phyloP scores from a whole-genome alignment of 345 rosid species.

The Alliaria petiolata region DNA sequence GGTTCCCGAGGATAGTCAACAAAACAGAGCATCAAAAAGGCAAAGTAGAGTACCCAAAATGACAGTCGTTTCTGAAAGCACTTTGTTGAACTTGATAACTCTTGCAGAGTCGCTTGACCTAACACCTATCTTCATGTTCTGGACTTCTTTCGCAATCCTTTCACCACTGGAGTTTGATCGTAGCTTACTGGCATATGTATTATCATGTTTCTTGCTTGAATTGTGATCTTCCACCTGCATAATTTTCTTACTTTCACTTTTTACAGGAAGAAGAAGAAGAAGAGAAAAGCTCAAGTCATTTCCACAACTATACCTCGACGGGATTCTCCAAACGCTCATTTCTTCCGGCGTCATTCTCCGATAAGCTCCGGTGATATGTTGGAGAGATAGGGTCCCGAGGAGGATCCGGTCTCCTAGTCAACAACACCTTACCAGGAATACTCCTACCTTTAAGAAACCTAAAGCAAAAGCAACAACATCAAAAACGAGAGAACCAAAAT shows the following conservation, averaged over 20 bases:
- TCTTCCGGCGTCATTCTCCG: conserved; percentile 69
- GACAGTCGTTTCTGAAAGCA: conserved; percentile 69
- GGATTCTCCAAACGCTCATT: conserved; percentile 47
- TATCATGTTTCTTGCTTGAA: conserved; percentile 38
- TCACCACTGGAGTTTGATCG: conserved; percentile 49
- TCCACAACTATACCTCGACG: conserved; percentile 45
- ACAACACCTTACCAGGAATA: conserved; percentile 82
- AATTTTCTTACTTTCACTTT: background rate
- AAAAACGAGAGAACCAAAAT: background rate
- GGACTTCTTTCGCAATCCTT: conserved; percentile 43
- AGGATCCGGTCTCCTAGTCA: conserved; percentile 75
- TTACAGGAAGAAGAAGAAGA: background rate
- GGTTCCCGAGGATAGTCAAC: background rate
- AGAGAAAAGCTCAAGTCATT: background rate
- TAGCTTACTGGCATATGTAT: conserved; percentile 42
- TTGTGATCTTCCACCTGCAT: conserved; percentile 48
- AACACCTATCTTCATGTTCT: conserved; percentile 55
- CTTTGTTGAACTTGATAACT: conserved; percentile 77
- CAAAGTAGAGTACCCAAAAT: conserved; percentile 54
- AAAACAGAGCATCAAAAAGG: background rate
- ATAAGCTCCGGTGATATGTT: conserved; percentile 60
- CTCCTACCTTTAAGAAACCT: conserved; percentile 91
- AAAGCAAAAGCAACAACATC: background rate
- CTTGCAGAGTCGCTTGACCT: conserved; percentile 91
- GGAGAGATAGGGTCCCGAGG: conserved; percentile 53